Evolutionary conservation across 345 rosid species (phyloP), one percentile per base, ranked within the genome.

Genomic region (Noccaea caerulescens): DNA sequence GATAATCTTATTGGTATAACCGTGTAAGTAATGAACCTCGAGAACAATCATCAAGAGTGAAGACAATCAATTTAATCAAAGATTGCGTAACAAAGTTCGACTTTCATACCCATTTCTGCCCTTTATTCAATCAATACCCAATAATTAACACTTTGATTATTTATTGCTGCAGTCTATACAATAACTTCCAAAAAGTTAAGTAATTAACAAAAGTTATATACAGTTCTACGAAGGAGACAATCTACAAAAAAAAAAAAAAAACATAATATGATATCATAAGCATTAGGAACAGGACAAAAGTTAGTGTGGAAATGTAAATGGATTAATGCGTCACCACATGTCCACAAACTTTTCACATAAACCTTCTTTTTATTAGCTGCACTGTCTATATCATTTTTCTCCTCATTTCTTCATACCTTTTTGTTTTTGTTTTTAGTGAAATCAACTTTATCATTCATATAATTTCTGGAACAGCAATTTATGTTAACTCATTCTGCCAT

Each of bases 281-380:
- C 70, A 63, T 44, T 44, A 43, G 4, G 50, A 72, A 55, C 23
- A 63, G 3, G 9, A 63, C 14, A 72, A 64, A 64, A 56, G 52
- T 46, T 46, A 64, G 65, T 64, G 71, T 45, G 58, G 32, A 53
- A 33, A 61, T 18, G 55, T 43, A 20, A 71, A 32, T 71, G 76
- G 63, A 53, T 52, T 16, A 33, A 9, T 43, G 27, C 12, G 68
- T 71, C 62, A 61, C 45, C 49, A 63, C 39, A 36, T 72, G 58
- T 36, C 71, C 65, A 46, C 38, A 72, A 55, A 6, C 51, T 27
- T 72, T 27, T 56, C 12, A 46, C 65, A 64, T 56, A 25, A 18
- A n/a, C 50, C 20, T 63, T 10, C 6, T 38, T 42, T 32, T 49
- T 12, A 63, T 55, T 63, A 64, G 71, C 50, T 64, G 33, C 76